Base-by-base conservation (phyloP, 345 rosid species). In the Crucihimalaya himalaica region DNA sequence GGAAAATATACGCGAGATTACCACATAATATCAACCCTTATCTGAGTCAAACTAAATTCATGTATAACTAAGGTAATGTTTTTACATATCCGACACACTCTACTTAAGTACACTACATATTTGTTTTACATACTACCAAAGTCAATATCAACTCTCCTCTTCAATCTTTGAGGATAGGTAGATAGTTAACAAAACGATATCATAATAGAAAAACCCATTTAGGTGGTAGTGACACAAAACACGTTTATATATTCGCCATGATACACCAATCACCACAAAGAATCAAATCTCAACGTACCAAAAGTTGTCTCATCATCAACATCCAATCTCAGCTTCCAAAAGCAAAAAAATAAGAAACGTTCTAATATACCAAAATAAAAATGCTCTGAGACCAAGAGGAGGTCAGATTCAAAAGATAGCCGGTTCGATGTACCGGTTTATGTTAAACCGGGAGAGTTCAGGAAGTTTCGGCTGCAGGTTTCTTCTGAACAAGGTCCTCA, bases 401-500 rank as follows among this genome's bases (percentile, higher is more conserved):
- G 13, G 57, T 55, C 50, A 13, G 28, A 8, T 10, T 27, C 13
- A 5, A 32, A 32, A 23, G 50, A 63, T 0, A 51, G 68, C 56
- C 63, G 20, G 45, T 43, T 46, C 42, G 29, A 43, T 15, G 10
- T 25, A 62, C 62, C 52, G 65, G 35, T 60, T 32, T 8, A 0
- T 35, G 39, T 35, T 10, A 35, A 35, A 35, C 39, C 39, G 39
- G 39, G 13, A 19, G 16, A 27, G 39, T 53, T 58, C 48, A 74
- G n/a, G 65, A 15, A 76, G 59, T 4, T 55, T 70, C 40, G 4
- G 75, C 29, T 0, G 67, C 82, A 2, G 84, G 74, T 72, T 88
- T 84, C 84, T 82, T 85, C 77, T 82, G 80, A 32, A 88, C 80
- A 29, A 86, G 90, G 52, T 84, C 81, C 51, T 92, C 97, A 8